Conservation (phyloP, 2,329 filamentous ascomycete species). For the Ophiostoma sp. region DNA sequence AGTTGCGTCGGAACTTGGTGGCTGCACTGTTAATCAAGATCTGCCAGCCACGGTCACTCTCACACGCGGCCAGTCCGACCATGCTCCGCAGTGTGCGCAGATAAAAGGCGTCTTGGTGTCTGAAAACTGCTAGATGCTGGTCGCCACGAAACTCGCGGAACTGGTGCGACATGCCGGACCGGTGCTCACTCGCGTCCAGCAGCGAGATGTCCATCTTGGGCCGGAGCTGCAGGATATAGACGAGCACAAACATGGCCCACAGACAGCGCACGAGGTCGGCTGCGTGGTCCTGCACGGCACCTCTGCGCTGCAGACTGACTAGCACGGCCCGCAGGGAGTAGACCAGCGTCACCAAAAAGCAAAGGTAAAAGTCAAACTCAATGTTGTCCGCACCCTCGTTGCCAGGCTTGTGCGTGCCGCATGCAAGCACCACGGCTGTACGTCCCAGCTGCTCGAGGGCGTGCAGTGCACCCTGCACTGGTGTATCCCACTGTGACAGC, state of each 20-base stretch:
- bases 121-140: neutral
- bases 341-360: conserved; percentile 17
- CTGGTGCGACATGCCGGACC: neutral
- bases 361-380: conserved; percentile 19
- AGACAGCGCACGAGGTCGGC: conserved; percentile 17
- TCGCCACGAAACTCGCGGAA: conserved; percentile 2
- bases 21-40: neutral
- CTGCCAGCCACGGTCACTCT: conserved; percentile 1
- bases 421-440: neutral
- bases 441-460: neutral
- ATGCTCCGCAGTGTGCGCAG: neutral
- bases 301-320: neutral
- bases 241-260: conserved; percentile 15
- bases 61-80: neutral
- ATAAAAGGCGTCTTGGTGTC: neutral
- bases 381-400: neutral
- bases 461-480: neutral
- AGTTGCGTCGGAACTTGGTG: neutral
- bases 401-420: neutral
- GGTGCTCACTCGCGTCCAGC: neutral
- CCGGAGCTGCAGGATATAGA: conserved; percentile 19
- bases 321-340: conserved; percentile 13
- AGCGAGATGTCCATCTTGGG: conserved; percentile 12
- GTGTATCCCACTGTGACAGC: neutral
- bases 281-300: neutral